Evolutionary conservation across 148 eudicot genomes (phyloP), one percentile per base, ranked within the genome.

Genomic region (Dianthus caryophyllus): DNA sequence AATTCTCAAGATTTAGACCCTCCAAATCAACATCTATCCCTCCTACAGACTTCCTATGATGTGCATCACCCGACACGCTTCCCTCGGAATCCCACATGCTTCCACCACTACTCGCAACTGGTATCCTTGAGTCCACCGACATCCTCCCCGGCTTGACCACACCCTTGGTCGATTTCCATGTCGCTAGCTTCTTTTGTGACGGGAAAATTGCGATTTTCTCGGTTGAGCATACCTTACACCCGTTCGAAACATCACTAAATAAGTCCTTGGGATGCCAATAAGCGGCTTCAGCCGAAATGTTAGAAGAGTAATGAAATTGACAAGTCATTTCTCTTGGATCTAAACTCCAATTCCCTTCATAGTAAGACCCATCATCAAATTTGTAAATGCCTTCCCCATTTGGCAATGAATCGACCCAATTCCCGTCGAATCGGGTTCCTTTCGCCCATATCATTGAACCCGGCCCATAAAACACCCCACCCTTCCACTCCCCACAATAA

Each of bases 381-480:
- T 71, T 79, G 43, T 78, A 86, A 0, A 85, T 78, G 4, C 99
- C 99, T 58, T 86, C 85, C n/a, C 99, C 97, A 65, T 70, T 78
- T 17, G 99, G 99, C n/a, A 79, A 29, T 1, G 93, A 89, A 30
- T 90, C 87, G 43, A 72, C 80, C 99, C 99, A 95, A 41, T 77
- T 53, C 69, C 99, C 99, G 24, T 88, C 88, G 50, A 78, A 90
- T 17, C 70, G 66, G 61, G 81, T 78, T 50, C 99, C 99, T 68
- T 84, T 84, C 0, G 75, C 67, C 96, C 97, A 95, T 24, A 51
- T 48, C 80, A 95, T 74, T 7, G 66, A 77, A 9, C 99, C 99
- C 7, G 77, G 64, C 0, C 97, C 99, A 52, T 54, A 73, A 72
- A 90, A 81, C 31, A 59, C 66, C 8, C 99, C 99, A 62, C 81